A percentile compares a stretch with the other conserved stretches of the same genome.
These are phyloP conservation scores for Coprinopsis marcescibilis DNA, from an alignment of 768 basidiomycete genomes.

Conservation along the genomic window DNA sequence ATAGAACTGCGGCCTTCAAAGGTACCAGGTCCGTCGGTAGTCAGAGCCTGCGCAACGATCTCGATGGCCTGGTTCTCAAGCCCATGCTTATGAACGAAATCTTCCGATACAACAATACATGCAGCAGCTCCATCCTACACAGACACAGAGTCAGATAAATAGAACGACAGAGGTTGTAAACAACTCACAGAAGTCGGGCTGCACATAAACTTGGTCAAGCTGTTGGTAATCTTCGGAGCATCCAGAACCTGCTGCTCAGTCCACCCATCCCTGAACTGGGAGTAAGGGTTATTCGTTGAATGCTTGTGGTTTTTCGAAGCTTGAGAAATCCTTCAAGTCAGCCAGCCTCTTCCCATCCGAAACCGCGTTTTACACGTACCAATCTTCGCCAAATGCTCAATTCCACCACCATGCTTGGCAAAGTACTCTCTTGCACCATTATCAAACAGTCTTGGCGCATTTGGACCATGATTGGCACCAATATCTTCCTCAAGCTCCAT, in stretches of 20 bases:
- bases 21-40: slow-evolving; percentile 59
- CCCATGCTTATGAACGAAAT: slow-evolving; percentile 63
- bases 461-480: slow-evolving; percentile 64
- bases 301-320: slow-evolving; percentile 84
- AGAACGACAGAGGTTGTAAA: not conserved
- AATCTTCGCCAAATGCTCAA: slow-evolving; percentile 70
- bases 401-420: slow-evolving; percentile 60
- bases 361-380: slow-evolving; percentile 46
- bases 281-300: slow-evolving; percentile 78
- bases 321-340: no score
- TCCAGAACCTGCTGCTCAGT: slow-evolving; percentile 62
- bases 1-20: slow-evolving; percentile 69
- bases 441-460: slow-evolving; percentile 68
- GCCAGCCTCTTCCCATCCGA: no score
- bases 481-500: slow-evolving; percentile 44
- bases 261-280: slow-evolving; percentile 81
- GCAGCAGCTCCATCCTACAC: slow-evolving; percentile 68
- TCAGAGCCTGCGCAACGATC: slow-evolving; percentile 59
- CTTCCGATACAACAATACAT: slow-evolving; percentile 73
- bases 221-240: slow-evolving; percentile 62
- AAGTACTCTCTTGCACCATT: slow-evolving; percentile 78
- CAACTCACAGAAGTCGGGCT: slow-evolving; percentile 71
- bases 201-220: slow-evolving; percentile 82
- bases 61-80: slow-evolving; percentile 88
- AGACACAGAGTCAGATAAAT: slow-evolving; percentile 2